Conservation (phyloP, 768 basidiomycete species). For the Imleria badia region DNA sequence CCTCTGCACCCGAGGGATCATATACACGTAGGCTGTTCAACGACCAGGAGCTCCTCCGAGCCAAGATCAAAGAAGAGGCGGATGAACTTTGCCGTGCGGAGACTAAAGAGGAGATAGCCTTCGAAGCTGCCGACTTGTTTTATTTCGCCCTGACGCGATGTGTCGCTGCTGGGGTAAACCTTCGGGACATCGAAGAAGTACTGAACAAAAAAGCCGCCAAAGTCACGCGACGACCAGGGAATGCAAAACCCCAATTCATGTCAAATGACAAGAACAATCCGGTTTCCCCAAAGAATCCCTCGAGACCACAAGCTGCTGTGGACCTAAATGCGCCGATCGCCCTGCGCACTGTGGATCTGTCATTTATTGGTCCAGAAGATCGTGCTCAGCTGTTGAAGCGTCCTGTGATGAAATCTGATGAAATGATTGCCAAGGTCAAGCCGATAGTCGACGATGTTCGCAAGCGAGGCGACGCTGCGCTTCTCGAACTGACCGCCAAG, state of each 20-base stretch:
- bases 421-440: conserved; percentile 77
- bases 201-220: conserved; percentile 85
- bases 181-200: conserved; percentile 81
- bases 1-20: conserved; percentile 81
- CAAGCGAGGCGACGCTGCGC: conserved; percentile 77
- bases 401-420: conserved; percentile 75
- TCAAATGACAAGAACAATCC: conserved; percentile 20
- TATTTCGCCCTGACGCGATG: conserved; percentile 92
- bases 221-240: conserved; percentile 83
- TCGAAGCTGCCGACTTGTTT: conserved; percentile 92
- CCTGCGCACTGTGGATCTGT: conserved; percentile 74
- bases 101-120: conserved; percentile 79
- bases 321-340: conserved; percentile 53
- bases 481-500: conserved; percentile 87
- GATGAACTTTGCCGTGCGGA: conserved; percentile 90
- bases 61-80: conserved; percentile 98
- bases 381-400: conserved; percentile 76
- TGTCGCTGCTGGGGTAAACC: conserved; percentile 73
- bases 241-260: conserved; percentile 85
- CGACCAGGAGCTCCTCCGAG: conserved; percentile 75
- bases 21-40: conserved; percentile 89
- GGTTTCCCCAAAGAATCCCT: conserved; percentile 30
- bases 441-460: conserved; percentile 93
- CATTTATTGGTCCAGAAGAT: conserved; percentile 46
- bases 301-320: conserved; percentile 20